Evolutionary conservation across 1,284 basidiomycete genomes (phyloP).

Genomic region (Ustilago trichophora): DNA sequence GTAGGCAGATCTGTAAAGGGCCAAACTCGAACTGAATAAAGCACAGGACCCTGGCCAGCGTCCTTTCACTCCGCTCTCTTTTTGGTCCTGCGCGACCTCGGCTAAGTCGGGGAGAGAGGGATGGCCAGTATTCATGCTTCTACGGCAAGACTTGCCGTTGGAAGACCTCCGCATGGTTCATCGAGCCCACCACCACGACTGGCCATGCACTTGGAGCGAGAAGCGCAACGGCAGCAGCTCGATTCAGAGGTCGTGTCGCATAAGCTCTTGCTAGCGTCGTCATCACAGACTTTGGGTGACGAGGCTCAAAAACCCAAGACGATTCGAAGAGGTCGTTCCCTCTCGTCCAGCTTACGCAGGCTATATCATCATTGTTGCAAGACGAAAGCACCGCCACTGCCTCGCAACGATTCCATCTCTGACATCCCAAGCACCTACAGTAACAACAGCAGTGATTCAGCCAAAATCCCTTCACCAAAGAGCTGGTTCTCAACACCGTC

Average conservation of each 20-base stretch:
- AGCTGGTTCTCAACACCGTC: constrained; percentile 12
- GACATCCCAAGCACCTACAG: not conserved
- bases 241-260: constrained; percentile 1
- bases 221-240: not conserved
- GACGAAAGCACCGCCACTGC: too few relatives aligned
- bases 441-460: not conserved
- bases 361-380: constrained; percentile 6
- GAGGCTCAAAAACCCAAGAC: too few relatives aligned
- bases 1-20: too few relatives aligned
- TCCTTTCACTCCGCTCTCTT: too few relatives aligned
- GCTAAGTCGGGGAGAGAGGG: not conserved
- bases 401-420: too few relatives aligned
- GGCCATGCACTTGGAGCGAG: too few relatives aligned
- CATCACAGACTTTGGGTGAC: too few relatives aligned
- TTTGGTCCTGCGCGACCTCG: not conserved
- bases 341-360: constrained; percentile 15
- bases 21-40: too few relatives aligned
- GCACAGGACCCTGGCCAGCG: too few relatives aligned
- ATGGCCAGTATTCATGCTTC: constrained; percentile 13
- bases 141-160: not conserved
- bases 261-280: not conserved
- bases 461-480: constrained; percentile 1
- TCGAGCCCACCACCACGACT: constrained; percentile 9
- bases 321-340: constrained; percentile 10
- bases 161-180: not conserved